Percentiles rank a stretch among this genome's conserved stretches.
Conservation (phyloP, 1,284 basidiomycete species). For the Fomes fomentarius region DNA sequence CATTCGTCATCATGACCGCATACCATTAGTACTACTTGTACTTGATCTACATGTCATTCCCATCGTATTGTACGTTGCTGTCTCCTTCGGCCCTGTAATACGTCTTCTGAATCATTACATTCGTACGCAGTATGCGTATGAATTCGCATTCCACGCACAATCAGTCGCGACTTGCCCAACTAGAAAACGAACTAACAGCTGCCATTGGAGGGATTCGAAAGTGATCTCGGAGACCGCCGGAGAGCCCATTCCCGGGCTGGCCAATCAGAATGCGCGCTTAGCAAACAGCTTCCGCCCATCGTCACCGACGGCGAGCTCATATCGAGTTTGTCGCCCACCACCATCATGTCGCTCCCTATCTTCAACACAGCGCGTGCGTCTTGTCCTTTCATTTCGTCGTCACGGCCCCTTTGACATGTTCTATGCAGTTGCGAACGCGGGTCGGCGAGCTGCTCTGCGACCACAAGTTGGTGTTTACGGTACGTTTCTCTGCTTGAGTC, state of each 20-base stretch:
- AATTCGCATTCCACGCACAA: no score
- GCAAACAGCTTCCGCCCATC: conserved; percentile 28
- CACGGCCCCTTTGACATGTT: neutral
- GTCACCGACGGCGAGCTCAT: conserved; percentile 28
- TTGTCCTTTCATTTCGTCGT: neutral
- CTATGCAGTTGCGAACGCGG: conserved; percentile 42
- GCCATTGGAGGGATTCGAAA: neutral
- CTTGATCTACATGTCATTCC: no score
- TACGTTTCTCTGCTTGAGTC: conserved; percentile 29
- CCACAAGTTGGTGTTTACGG: conserved; percentile 50
- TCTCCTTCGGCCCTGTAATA: neutral
- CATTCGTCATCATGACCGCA: neutral
- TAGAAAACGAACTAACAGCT: neutral
- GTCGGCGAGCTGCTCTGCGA: conserved; percentile 49
- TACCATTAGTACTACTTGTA: no score
- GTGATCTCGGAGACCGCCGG: conserved; percentile 11
- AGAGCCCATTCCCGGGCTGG: conserved; percentile 9
- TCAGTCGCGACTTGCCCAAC: no score
- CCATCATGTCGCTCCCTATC: conserved; percentile 52
- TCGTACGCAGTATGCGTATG: neutral
- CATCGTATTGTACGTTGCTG: neutral
- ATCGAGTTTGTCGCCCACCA: conserved; percentile 24
- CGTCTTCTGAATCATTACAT: neutral
- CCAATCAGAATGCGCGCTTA: conserved; percentile 29
- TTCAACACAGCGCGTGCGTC: conserved; percentile 51